Evolutionary conservation across 1,284 basidiomycete species (phyloP).

Genomic region (Naganishia albida): DNA sequence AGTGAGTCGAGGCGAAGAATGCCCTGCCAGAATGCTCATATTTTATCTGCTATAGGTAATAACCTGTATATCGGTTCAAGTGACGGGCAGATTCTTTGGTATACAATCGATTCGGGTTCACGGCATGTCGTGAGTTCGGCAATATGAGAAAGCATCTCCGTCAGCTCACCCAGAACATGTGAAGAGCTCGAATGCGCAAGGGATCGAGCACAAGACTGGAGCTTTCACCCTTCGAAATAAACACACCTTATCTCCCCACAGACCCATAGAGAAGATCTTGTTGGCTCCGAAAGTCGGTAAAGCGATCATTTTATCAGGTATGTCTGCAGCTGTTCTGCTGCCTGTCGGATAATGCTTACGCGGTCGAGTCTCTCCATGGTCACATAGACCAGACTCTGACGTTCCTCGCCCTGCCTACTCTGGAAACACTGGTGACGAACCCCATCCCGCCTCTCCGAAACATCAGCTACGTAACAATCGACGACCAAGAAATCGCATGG

Average conservation of each 20-base stretch:
- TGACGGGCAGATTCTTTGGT: constrained; percentile 54
- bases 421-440: constrained; percentile 66
- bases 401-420: constrained; percentile 74
- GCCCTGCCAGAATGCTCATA: neutral
- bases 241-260: constrained; percentile 49
- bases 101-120: constrained; percentile 44
- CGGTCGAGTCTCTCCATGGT: constrained; percentile 20
- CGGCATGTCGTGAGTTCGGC: constrained; percentile 10
- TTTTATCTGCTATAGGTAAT: constrained; percentile 28
- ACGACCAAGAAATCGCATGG: constrained; percentile 68
- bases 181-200: too few relatives aligned
- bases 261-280: constrained; percentile 71
- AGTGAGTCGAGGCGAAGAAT: constrained; percentile 27
- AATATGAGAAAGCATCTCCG: too few relatives aligned
- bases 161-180: too few relatives aligned
- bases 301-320: constrained; percentile 71
- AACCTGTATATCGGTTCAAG: constrained; percentile 54
- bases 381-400: constrained; percentile 73
- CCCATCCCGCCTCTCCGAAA: constrained; percentile 74
- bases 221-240: constrained; percentile 49
- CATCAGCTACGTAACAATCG: constrained; percentile 73
- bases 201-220: constrained; percentile 19
- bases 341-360: neutral
- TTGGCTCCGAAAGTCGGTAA: constrained; percentile 72
- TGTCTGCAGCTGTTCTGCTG: constrained; percentile 30